Base-by-base conservation (phyloP, 257 asterid genomes). In the Cinchona pubescens region DNA sequence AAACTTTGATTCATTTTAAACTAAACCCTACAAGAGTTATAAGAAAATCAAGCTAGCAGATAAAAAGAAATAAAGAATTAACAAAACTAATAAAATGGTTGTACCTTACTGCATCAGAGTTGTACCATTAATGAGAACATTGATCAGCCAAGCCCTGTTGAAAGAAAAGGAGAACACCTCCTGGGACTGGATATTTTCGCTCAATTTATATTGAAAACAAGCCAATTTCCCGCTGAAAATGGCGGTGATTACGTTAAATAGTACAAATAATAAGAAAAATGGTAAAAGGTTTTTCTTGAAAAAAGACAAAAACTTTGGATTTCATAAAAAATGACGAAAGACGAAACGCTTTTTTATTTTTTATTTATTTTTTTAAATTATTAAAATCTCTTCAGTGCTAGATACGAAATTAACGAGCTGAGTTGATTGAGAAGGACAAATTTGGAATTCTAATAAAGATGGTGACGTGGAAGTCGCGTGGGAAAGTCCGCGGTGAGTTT, bases 151-250 rank as follows among this genome's bases (percentile, higher is more conserved):
- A 58, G 46, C 43, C 23, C 68, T 29, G 58, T 56, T 25, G 16
- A 40, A 25, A 37, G 1, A 29, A 14, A 21, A 48, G 15, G 27
- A 35, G 49, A 34, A 59, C n/a, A n/a, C n/a, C n/a, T n/a, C n/a
- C n/a, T n/a, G 35, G 72, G 55, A 29, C 23, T 35, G 60, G 63
- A 70, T n/a, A 14, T 27, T 43, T 42, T 14, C 35, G 42, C 37
- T 58, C 18, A 19, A 37, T 35, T 49, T 49, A 15, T 67, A 32
- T 56, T 59, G 35, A 30, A 73, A 38, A 5, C 70, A 30, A 59
- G 79, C 80, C 75, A 82, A 77, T 77, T 81, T 89, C 89, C 90
- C 91, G 94, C 91, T 87, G 87, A 87, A 85, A 87, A 79, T 74
- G 85, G 94, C 89, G 89, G 87, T 85, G 91, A 89, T 87, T 84